phyloP scores from a whole-genome alignment of 2,329 filamentous ascomycete species.

The Xylariaceae sp. region DNA sequence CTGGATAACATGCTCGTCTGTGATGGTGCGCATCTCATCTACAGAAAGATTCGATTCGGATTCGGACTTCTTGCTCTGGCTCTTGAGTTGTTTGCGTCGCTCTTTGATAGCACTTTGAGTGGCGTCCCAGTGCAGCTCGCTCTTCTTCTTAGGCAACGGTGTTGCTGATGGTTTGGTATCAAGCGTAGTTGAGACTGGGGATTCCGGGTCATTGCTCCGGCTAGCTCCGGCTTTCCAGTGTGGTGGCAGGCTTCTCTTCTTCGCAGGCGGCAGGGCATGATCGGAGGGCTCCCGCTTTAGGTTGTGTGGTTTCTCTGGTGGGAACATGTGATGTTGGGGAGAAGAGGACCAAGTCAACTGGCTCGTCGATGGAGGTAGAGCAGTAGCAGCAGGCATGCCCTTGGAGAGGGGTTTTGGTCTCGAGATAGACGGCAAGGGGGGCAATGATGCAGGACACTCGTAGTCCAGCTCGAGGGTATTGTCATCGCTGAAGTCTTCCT shows the following conservation, averaged over 20 bases:
- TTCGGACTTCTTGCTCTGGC: slow-evolving; percentile 58
- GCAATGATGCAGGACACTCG: slow-evolving; percentile 63
- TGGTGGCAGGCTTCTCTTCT: slow-evolving; percentile 72
- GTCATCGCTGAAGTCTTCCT: slow-evolving; percentile 89
- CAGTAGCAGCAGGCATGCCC: slow-evolving; percentile 3
- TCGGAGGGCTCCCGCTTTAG: slow-evolving; percentile 53
- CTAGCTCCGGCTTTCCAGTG: slow-evolving; percentile 39
- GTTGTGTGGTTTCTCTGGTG: slow-evolving; percentile 43
- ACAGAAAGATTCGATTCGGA: slow-evolving; percentile 49
- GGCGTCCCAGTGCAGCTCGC: slow-evolving; percentile 69
- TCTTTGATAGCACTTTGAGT: slow-evolving; percentile 78
- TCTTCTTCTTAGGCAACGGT: slow-evolving; percentile 45
- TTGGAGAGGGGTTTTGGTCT: slow-evolving; percentile 35
- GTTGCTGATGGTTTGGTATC: slow-evolving; percentile 43
- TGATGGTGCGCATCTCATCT: slow-evolving; percentile 55
- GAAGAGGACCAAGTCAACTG: slow-evolving; percentile 76
- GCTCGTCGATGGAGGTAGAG: slow-evolving; percentile 36
- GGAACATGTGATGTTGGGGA: slow-evolving; percentile 56
- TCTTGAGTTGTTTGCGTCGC: slow-evolving; percentile 77
- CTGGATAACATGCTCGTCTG: slow-evolving; percentile 40
- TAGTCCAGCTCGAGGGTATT: slow-evolving; percentile 75
- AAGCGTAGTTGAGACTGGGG: background rate
- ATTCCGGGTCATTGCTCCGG: slow-evolving; percentile 35
- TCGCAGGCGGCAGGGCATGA: slow-evolving; percentile 49
- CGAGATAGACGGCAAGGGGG: slow-evolving; percentile 41